phyloP scores from a whole-genome alignment of 2,329 filamentous ascomycete species.

The Fusarium sp. region DNA sequence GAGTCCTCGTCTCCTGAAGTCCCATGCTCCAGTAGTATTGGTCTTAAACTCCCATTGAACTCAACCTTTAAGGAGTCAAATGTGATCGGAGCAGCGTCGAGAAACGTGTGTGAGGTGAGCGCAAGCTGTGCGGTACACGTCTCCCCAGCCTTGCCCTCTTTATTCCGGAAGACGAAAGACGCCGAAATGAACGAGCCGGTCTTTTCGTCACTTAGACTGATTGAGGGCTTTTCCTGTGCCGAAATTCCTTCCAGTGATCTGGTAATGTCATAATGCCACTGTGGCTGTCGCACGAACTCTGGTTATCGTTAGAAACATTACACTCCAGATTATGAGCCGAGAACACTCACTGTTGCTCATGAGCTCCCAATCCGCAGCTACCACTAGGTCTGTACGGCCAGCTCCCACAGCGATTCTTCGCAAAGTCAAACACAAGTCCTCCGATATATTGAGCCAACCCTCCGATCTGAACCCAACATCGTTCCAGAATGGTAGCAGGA shows the following conservation, averaged over 20 bases:
- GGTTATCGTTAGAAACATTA: constrained; percentile 18
- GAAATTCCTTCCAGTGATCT: constrained; percentile 66
- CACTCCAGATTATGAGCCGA: not conserved
- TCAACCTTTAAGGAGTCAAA: constrained; percentile 65
- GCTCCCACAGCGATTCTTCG: constrained; percentile 66
- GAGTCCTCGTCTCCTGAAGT: constrained; percentile 18
- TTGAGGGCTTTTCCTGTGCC: constrained; percentile 59
- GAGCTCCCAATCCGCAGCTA: constrained; percentile 75
- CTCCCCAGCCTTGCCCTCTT: constrained; percentile 73
- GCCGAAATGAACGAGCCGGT: constrained; percentile 66
- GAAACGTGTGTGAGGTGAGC: constrained; percentile 68
- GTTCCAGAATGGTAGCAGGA: constrained; percentile 70
- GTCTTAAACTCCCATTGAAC: constrained; percentile 70
- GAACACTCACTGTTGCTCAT: constrained; percentile 66
- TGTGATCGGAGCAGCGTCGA: constrained; percentile 63
- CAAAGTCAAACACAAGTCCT: constrained; percentile 72
- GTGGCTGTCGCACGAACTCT: constrained; percentile 67
- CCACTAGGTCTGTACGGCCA: constrained; percentile 66
- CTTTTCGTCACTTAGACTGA: constrained; percentile 64
- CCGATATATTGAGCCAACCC: constrained; percentile 70
- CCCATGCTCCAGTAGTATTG: constrained; percentile 64
- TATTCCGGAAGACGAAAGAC: constrained; percentile 68
- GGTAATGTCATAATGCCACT: constrained; percentile 72
- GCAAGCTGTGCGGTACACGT: constrained; percentile 68
- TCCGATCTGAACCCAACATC: constrained; percentile 67